phyloP scores from a whole-genome alignment of 2,329 filamentous ascomycete species.

The Fusarium newnesense region DNA sequence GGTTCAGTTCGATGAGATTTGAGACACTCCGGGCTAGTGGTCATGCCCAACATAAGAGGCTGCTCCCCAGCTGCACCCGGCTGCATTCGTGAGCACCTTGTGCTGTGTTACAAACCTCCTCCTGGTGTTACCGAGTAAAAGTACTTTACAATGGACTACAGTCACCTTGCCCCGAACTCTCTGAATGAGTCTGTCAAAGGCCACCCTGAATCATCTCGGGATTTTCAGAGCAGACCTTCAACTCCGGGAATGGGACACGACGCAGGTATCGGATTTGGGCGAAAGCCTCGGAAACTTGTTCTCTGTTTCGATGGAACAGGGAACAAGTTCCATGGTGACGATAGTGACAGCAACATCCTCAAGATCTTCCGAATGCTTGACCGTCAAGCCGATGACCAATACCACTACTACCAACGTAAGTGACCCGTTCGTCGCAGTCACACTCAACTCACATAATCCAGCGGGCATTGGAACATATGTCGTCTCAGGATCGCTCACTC shows the following conservation, averaged over 20 bases:
- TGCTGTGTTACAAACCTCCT: conserved; percentile 1
- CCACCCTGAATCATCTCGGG: conserved; percentile 20
- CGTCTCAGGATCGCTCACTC: conserved; percentile 67
- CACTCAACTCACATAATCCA: conserved; percentile 38
- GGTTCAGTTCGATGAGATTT: conserved; percentile 8
- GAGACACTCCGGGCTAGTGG: conserved; percentile 22
- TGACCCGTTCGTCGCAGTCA: not conserved
- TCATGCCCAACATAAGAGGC: conserved; percentile 26
- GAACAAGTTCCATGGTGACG: conserved; percentile 71
- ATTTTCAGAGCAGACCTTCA: conserved; percentile 37
- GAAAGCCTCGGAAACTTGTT: conserved; percentile 59
- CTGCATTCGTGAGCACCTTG: not conserved
- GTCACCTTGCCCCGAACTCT: conserved; percentile 38
- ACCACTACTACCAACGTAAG: conserved; percentile 72
- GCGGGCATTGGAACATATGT: conserved; percentile 80
- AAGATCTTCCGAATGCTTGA: conserved; percentile 79
- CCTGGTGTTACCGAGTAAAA: not conserved
- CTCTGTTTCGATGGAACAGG: conserved; percentile 73
- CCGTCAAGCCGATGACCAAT: conserved; percentile 69
- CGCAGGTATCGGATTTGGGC: conserved; percentile 20
- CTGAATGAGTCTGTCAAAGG: conserved; percentile 26
- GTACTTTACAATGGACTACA: conserved; percentile 39
- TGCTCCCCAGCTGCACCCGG: conserved; percentile 4
- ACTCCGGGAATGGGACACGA: conserved; percentile 36
- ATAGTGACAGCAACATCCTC: conserved; percentile 72